Conservation (phyloP, 2,329 filamentous ascomycete species). For the Monilinia polystroma region DNA sequence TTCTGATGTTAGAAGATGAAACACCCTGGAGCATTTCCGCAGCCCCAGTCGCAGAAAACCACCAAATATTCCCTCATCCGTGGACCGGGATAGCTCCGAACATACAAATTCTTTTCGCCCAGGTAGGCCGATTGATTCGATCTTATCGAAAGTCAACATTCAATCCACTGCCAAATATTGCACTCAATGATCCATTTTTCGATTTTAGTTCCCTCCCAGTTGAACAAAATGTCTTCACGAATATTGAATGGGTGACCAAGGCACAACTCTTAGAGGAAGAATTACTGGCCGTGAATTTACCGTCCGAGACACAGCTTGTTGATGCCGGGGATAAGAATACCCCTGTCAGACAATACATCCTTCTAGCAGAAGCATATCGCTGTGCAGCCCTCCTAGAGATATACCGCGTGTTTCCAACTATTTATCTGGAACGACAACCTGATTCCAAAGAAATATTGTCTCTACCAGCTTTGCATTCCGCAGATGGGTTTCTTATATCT, state of each 20-base stretch:
- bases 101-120: slow-evolving; percentile 34
- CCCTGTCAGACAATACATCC: slow-evolving; percentile 37
- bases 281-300: slow-evolving; percentile 34
- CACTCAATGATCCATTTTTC: slow-evolving; percentile 11
- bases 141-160: slow-evolving; percentile 30
- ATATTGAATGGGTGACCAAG: slow-evolving; percentile 28
- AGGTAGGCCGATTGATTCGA: slow-evolving; percentile 36
- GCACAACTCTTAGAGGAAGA: slow-evolving; percentile 35
- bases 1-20: slow-evolving; percentile 7
- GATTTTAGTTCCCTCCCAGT: slow-evolving; percentile 10
- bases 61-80: slow-evolving; percentile 37
- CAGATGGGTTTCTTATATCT: slow-evolving; percentile 35
- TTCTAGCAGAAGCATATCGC: slow-evolving; percentile 37
- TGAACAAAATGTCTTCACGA: slow-evolving; percentile 26
- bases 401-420: slow-evolving; percentile 35
- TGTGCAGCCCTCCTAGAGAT: slow-evolving; percentile 35
- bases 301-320: slow-evolving; percentile 29
- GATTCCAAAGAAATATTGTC: slow-evolving; percentile 24
- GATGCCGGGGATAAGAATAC: slow-evolving; percentile 38
- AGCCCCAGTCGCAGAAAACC: slow-evolving; percentile 19
- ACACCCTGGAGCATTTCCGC: slow-evolving; percentile 1
- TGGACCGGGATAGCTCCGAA: slow-evolving; percentile 38
- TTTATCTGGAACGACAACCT: slow-evolving; percentile 28
- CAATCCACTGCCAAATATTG: neutral
- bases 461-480: slow-evolving; percentile 26